Conservation (phyloP, 768 basidiomycete genomes). For the Hortiboletus flavorubellus region DNA sequence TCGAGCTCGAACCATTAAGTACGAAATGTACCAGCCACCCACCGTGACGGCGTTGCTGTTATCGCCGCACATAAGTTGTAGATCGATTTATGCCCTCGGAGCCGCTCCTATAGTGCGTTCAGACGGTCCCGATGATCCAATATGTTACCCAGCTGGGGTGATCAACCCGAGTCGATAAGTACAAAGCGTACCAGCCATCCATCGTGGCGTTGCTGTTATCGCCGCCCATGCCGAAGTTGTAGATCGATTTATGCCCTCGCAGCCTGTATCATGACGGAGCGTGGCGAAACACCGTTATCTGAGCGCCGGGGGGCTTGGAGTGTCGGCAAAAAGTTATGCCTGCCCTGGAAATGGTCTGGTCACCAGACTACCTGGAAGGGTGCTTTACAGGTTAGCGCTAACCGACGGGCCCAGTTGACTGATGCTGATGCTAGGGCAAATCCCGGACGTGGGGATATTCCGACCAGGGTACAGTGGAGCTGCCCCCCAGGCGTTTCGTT, state of each 20-base stretch:
- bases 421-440: neutral
- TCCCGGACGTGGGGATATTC: neutral
- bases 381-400: neutral
- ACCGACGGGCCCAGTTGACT: neutral
- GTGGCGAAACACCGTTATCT: neutral
- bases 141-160: neutral
- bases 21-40: neutral
- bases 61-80: neutral
- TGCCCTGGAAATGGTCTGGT: neutral
- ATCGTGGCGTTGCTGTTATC: neutral
- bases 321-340: neutral
- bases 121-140: neutral
- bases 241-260: neutral
- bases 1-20: constrained; percentile 37
- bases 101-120: neutral
- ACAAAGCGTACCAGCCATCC: neutral
- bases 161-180: neutral
- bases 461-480: neutral
- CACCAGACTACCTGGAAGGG: neutral
- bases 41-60: neutral
- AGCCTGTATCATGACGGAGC: neutral
- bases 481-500: neutral
- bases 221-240: neutral
- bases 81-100: neutral
- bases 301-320: neutral